Conservation (phyloP, 2,329 filamentous ascomycete genomes). For the Exophiala xenobiotica region DNA sequence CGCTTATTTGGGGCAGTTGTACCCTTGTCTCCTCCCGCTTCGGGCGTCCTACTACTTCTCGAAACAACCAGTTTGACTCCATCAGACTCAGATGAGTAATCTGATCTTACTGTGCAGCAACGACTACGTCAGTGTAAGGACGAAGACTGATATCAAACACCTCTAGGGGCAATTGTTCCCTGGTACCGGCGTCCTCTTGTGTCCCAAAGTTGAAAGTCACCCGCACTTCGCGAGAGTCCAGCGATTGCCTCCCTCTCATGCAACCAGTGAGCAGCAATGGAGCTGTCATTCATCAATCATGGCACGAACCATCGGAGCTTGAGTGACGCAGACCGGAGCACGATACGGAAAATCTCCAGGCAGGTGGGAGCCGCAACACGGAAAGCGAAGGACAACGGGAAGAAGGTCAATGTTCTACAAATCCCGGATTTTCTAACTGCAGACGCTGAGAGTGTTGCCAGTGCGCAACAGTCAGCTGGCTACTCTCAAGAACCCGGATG, state of each 20-base stretch:
- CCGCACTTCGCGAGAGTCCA: too few relatives aligned
- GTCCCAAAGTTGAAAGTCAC: not conserved
- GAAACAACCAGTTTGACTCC: constrained; percentile 2
- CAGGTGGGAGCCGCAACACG: constrained; percentile 15
- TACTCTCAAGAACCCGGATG: too few relatives aligned
- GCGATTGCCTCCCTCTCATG: not conserved
- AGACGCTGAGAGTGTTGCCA: too few relatives aligned
- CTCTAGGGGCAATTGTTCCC: too few relatives aligned
- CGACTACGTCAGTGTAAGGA: too few relatives aligned
- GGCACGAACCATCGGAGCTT: constrained; percentile 7
- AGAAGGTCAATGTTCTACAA: constrained; percentile 8
- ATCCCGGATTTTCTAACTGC: constrained; percentile 10
- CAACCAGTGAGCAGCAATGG: not conserved
- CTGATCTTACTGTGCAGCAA: too few relatives aligned
- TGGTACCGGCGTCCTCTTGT: not conserved
- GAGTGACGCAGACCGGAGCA: constrained; percentile 14
- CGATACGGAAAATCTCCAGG: constrained; percentile 15
- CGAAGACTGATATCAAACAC: too few relatives aligned
- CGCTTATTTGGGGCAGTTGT: constrained; percentile 1
- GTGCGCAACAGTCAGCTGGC: too few relatives aligned
- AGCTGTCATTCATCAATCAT: constrained; percentile 15
- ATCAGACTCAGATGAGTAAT: too few relatives aligned
- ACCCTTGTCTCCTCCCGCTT: constrained; percentile 1
- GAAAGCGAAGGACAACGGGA: constrained; percentile 4
- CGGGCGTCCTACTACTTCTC: not conserved